Conservation (phyloP, 2,329 filamentous ascomycete species). For the Sporothrix luriei region DNA sequence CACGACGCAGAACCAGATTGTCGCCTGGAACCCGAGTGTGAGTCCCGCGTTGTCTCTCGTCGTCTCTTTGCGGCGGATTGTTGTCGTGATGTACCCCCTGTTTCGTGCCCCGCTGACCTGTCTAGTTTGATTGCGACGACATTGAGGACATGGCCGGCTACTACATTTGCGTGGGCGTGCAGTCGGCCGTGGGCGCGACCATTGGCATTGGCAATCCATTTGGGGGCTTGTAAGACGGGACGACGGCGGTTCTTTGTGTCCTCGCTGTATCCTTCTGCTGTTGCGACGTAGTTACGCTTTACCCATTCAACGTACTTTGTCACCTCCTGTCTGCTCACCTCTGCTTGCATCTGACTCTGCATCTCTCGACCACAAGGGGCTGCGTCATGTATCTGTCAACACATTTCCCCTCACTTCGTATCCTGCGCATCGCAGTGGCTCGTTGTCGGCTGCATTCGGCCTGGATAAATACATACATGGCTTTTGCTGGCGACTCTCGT, state of each 20-base stretch:
- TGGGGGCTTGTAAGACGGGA: neutral
- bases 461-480: slow-evolving; percentile 23
- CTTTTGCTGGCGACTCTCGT: neutral
- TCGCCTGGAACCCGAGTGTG: slow-evolving; percentile 30
- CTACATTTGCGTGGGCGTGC: slow-evolving; percentile 32
- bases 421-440: neutral
- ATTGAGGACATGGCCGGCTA: slow-evolving; percentile 31
- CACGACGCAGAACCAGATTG: slow-evolving; percentile 19
- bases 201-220: slow-evolving; percentile 9
- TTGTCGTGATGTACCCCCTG: neutral
- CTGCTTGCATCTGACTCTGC: no score
- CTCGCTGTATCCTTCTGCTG: no score
- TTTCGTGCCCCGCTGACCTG: neutral
- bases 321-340: no score
- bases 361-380: no score
- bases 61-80: no score
- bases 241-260: neutral
- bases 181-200: no score
- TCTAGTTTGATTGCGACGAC: slow-evolving; percentile 33
- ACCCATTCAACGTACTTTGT: no score
- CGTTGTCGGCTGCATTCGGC: neutral
- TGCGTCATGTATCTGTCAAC: no score
- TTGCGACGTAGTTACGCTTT: no score
- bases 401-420: neutral
- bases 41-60: neutral